Conservation (phyloP, 2,329 filamentous ascomycete genomes). For the Sordariomycetes sp. region DNA sequence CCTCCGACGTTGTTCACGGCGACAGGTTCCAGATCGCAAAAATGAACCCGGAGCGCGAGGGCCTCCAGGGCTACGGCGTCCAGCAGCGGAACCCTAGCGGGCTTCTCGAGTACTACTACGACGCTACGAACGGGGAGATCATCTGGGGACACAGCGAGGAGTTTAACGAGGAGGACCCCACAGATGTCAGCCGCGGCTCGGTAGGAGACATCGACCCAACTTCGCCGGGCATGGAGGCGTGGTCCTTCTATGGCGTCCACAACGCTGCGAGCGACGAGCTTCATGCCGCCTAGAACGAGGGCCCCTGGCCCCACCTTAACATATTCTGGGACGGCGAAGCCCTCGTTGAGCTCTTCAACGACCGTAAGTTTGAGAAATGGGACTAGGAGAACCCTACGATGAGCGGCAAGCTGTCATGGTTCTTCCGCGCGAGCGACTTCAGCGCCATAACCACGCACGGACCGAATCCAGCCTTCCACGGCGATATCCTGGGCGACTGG, state of each 20-base stretch:
- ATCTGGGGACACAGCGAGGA: slow-evolving; percentile 9
- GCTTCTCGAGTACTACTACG: slow-evolving; percentile 12
- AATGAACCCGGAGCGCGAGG: slow-evolving; percentile 9
- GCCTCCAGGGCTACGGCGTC: slow-evolving; percentile 10
- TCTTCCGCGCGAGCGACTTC: slow-evolving; percentile 3
- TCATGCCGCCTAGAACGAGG: not conserved
- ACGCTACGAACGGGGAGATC: slow-evolving; percentile 7
- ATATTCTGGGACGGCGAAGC: slow-evolving; percentile 9
- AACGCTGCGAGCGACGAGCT: slow-evolving; percentile 8
- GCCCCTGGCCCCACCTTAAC: slow-evolving; percentile 1
- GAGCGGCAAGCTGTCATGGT: not conserved
- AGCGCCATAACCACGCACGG: slow-evolving; percentile 3
- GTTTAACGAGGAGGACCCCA: not conserved
- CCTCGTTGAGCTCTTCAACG: slow-evolving; percentile 11
- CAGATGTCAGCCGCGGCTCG: slow-evolving; percentile 9
- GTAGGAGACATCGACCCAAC: slow-evolving; percentile 11
- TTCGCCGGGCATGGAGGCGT: slow-evolving; percentile 10
- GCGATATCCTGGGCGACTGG: slow-evolving; percentile 12
- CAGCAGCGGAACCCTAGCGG: slow-evolving; percentile 9
- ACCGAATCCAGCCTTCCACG: slow-evolving; percentile 8
- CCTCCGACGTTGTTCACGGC: slow-evolving; percentile 9
- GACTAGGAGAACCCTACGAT: slow-evolving; percentile 1
- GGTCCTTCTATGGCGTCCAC: slow-evolving; percentile 11
- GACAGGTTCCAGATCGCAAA: slow-evolving; percentile 12
- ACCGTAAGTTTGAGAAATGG: slow-evolving; percentile 12